These are phyloP conservation scores for Phytophthora podocarpi DNA, from an alignment of 352 stramenopile species.

Conservation along the genomic window DNA sequence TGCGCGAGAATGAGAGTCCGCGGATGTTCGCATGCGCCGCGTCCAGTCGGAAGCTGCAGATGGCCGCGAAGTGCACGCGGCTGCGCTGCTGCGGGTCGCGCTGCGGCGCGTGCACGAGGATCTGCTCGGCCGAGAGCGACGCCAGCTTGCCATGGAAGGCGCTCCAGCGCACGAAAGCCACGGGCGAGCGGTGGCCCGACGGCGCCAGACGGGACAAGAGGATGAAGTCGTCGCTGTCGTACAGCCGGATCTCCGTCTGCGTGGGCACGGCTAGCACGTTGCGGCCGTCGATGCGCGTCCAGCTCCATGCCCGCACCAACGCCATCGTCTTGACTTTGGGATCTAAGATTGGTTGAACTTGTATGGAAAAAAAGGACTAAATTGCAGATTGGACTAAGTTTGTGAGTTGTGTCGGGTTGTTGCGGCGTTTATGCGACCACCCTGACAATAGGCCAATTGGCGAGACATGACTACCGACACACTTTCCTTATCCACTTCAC, in stretches of 20 bases:
- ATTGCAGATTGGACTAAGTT: slow-evolving; percentile 10
- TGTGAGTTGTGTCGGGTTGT: slow-evolving; percentile 1
- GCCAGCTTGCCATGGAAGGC: slow-evolving; percentile 77
- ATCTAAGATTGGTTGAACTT: slow-evolving; percentile 26
- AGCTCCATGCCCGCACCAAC: slow-evolving; percentile 70
- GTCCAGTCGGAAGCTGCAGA: slow-evolving; percentile 54
- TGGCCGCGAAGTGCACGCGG: slow-evolving; percentile 48
- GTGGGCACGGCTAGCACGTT: slow-evolving; percentile 82
- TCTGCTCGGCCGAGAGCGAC: slow-evolving; percentile 63
- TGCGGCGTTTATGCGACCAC: background rate
- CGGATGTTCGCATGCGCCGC: slow-evolving; percentile 31
- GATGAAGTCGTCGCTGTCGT: slow-evolving; percentile 88
- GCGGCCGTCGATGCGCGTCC: slow-evolving; percentile 80
- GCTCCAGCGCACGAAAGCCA: slow-evolving; percentile 78
- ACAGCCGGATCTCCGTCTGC: slow-evolving; percentile 70
- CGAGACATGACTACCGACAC: slow-evolving; percentile 8
- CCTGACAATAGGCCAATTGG: background rate
- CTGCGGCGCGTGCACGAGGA: slow-evolving; percentile 74
- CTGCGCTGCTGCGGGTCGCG: slow-evolving; percentile 32
- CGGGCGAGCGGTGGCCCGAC: slow-evolving; percentile 57
- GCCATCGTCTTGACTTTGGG: slow-evolving; percentile 6
- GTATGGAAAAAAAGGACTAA: background rate
- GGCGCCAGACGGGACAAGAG: slow-evolving; percentile 64
- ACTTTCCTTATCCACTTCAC: background rate
- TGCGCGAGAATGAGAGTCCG: slow-evolving; percentile 69